Evolutionary conservation across 768 basidiomycete genomes (phyloP), one percentile per base, ranked within the genome.

Genomic region (Pulveroboletus frians): DNA sequence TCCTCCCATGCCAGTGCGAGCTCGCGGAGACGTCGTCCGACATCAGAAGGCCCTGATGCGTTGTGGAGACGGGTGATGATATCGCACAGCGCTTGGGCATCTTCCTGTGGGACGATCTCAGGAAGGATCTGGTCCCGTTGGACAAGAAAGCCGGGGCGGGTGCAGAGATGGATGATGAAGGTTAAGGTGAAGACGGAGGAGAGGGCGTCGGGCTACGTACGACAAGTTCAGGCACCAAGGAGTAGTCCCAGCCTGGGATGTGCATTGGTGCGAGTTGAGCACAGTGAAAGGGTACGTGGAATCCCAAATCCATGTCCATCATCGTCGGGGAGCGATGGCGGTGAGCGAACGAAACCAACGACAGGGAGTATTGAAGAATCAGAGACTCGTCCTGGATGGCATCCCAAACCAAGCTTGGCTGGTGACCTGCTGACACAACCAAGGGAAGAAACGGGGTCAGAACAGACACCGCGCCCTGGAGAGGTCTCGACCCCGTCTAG

Each of bases 1-100:
- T 66, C 62, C 26, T 66, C 65, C 65, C 66, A 66, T 3, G 55
- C 50, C 14, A 66, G 56, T 0, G 64, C 65, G 8, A 68, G 53
- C 18, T 60, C 47, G 30, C 65, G 66, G 18, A 66, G 37, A 39
- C 27, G 43, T 20, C 64, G 66, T 18, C 55, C 58, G 14, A 58
- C 21, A 1, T 62, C 62, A 1, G 21, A 46, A 21, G 50, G 50
- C 13, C 39, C 43, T 0, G 58, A 54, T 9, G 65, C 56, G 21
- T 38, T 43, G 31, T 58, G 64, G 15, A 62, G 37, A 14, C 48
- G 48, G 8, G 47, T 15, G 1, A 54, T 45, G 20, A 50, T 46
- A 9, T 64, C 57, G 31, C 55, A 56, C 20, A 66, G 58, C 6
- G 47, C 39, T 13, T 50, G 54, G 1, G 50, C 58, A 7, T 66